Conservation (phyloP, 441 rosid species). For the Corymbia citriodora region DNA sequence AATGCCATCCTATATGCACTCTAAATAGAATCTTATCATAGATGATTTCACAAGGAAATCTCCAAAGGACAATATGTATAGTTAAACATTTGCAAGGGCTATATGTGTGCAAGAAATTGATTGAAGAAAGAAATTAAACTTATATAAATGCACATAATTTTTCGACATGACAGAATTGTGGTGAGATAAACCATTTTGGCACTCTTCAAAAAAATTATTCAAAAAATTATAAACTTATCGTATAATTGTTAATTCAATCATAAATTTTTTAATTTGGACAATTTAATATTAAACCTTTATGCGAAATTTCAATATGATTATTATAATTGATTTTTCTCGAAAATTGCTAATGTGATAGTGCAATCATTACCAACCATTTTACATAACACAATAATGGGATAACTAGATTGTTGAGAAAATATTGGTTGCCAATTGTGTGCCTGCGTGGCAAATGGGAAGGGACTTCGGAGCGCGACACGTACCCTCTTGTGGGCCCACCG, state of each 20-base stretch:
- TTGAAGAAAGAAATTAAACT: fast-evolving
- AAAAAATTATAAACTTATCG: no score
- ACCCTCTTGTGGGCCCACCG: no score
- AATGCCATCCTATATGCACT: no score
- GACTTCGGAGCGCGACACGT: no score
- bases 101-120: not conserved
- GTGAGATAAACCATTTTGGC: fast-evolving
- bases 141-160: fast-evolving
- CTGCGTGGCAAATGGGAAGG: no score
- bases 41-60: not conserved
- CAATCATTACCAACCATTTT: fast-evolving
- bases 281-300: no score
- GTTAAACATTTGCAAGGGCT: fast-evolving
- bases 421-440: no score
- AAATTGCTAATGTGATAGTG: no score
- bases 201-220: no score
- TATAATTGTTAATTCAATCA: fast-evolving
- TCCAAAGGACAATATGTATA: not conserved
- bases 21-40: no score
- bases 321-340: fast-evolving
- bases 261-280: fast-evolving
- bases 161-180: fast-evolving
- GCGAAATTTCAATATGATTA: no score
- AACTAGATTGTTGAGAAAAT: no score
- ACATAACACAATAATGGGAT: fast-evolving